Percentiles rank a stretch among this genome's conserved stretches.
phyloP scores from a whole-genome alignment of 2,329 filamentous ascomycete species.

The Neopestalotiopsis clavispora region DNA sequence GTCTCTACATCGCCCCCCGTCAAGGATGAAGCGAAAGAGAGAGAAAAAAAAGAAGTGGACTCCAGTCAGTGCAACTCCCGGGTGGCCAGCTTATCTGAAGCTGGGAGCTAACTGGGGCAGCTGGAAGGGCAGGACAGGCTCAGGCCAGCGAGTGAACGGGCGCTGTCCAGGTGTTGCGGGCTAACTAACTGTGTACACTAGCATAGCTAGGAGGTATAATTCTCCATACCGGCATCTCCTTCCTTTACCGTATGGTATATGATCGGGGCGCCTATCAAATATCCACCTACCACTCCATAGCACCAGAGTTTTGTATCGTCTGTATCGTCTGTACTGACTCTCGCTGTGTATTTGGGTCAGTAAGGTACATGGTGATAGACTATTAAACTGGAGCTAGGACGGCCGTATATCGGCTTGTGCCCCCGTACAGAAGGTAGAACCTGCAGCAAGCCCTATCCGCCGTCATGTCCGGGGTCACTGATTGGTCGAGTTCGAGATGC shows the following conservation, averaged over 20 bases:
- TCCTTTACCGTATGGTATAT: conserved; percentile 8
- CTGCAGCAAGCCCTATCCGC: conserved; percentile 4
- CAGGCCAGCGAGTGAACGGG: too few species aligned
- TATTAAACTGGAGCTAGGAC: conserved; percentile 2
- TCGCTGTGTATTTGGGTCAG: not conserved
- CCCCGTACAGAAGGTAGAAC: conserved; percentile 15
- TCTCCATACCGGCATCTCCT: conserved; percentile 8
- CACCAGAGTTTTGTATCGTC: not conserved
- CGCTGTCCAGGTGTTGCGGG: too few species aligned
- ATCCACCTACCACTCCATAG: not conserved
- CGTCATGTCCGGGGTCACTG: not conserved
- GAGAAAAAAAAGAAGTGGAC: not conserved
- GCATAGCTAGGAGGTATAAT: not conserved
- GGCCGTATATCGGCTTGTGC: conserved; percentile 11
- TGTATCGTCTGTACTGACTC: not conserved
- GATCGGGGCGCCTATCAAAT: conserved; percentile 1
- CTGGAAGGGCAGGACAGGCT: too few species aligned
- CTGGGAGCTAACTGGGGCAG: too few species aligned
- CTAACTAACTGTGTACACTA: too few species aligned
- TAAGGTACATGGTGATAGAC: conserved; percentile 7
- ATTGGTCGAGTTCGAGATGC: conserved; percentile 1
- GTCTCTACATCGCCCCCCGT: not conserved
- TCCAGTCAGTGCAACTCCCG: too few species aligned
- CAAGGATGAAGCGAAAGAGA: too few species aligned
- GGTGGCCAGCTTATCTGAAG: too few species aligned